Base-by-base conservation (phyloP, 2,329 filamentous ascomycete species). In the Stromatinia cepivora region DNA sequence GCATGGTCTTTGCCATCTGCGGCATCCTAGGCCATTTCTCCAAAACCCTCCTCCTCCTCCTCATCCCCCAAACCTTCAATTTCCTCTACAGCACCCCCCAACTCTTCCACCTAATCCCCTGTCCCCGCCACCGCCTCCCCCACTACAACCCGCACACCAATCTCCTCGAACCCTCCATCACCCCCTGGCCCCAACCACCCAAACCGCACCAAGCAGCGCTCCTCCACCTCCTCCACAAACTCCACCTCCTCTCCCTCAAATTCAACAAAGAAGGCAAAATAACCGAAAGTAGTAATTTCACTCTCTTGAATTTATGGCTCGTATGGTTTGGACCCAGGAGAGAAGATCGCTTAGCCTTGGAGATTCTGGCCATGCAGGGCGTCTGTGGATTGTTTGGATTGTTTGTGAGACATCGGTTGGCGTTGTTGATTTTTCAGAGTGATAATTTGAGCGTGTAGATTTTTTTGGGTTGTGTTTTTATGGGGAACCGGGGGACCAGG, bases 1-100 rank as follows among this genome's bases (percentile, higher is more conserved):
- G 95, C 74, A 99, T 99, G 93, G 92, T 98, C 52, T 99, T 99
- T 79, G 95, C 94, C 67, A 94, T 97, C 57, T 95, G 98, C 73
- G 93, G 93, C 72, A 98, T 99, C 77, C 86, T 97, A 66, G 95
- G 95, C 34, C 95, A 99, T 82, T 99, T 99, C 82, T 96, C 92
- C 83, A 99, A 99, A 82, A 99, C 95, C 0, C 86, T 99, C 58
- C 86, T 97, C 69, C 86, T 99, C 64, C 85, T 99, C 11, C 90
- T 99, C 74, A 85, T 97, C 52, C 95, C 95, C 20, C 95, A 99
- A 81, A 91, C 96, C 76, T 93, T 96, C 86, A 99, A 99, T 83
- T 98, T 98, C 79, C 78, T 94, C 73, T 99, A 98, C 83, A 97
- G 94, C 52, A 88, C 87, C 1, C 95, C 95, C 8, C 95, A 99